These are phyloP conservation scores for Chiua virens DNA, from an alignment of 768 basidiomycete species.

Conservation along the genomic window DNA sequence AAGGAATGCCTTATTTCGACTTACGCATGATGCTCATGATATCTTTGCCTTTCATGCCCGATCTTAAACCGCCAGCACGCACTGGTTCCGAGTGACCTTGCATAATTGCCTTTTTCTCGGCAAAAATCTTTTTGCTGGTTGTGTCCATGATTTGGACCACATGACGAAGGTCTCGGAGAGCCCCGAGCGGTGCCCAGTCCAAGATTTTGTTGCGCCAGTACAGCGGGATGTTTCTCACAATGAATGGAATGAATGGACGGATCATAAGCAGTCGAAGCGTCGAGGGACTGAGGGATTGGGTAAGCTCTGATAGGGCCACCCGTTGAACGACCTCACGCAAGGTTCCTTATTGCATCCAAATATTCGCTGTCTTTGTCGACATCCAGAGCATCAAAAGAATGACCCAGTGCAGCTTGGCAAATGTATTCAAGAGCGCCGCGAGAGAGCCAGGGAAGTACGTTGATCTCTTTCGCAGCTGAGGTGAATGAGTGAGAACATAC, in stretches of 20 bases:
- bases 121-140: slow-evolving; percentile 27
- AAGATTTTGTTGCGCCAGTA: slow-evolving; percentile 35
- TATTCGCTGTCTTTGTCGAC: slow-evolving; percentile 26
- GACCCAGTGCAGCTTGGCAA: slow-evolving; percentile 33
- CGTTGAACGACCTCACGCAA: slow-evolving; percentile 27
- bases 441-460: slow-evolving; percentile 35
- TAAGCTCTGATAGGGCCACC: not conserved
- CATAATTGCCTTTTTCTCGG: slow-evolving; percentile 28
- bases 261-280: slow-evolving; percentile 27
- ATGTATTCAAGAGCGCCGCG: slow-evolving; percentile 38
- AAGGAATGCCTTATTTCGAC: slow-evolving; percentile 2
- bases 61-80: slow-evolving; percentile 4
- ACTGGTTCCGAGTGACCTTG: slow-evolving; percentile 10
- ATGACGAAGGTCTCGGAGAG: slow-evolving; percentile 26
- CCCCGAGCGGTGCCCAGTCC: slow-evolving; percentile 31
- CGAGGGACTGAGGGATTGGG: slow-evolving; percentile 19
- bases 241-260: slow-evolving; percentile 32
- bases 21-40: slow-evolving; percentile 43
- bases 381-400: slow-evolving; percentile 33
- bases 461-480: slow-evolving; percentile 29
- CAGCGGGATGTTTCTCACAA: slow-evolving; percentile 28
- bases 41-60: slow-evolving; percentile 28
- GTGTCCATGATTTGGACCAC: slow-evolving; percentile 32
- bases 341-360: slow-evolving; percentile 25
- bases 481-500: not conserved